phyloP scores from a whole-genome alignment of 176 grass and related monocot genomes.

The Cenchrus purpureus region DNA sequence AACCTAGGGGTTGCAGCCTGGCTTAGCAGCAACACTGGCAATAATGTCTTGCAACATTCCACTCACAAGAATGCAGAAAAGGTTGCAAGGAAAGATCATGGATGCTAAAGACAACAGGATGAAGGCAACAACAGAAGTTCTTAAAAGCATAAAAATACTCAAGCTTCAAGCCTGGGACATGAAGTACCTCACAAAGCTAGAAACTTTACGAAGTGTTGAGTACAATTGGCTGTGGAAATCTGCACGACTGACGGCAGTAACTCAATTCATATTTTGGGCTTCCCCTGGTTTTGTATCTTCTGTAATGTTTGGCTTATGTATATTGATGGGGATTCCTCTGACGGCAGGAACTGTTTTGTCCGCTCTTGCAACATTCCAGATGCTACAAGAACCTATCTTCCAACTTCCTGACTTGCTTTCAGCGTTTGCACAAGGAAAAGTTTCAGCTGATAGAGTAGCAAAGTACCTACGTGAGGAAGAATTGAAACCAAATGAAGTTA shows the following conservation, averaged over 20 bases:
- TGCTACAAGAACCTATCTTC: conserved; percentile 95
- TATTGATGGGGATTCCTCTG: conserved; percentile 83
- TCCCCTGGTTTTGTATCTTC: conserved; percentile 85
- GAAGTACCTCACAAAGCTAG: conserved; percentile 78
- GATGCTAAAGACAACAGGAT: conserved; percentile 84
- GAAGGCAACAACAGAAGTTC: conserved; percentile 93
- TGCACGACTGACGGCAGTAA: conserved; percentile 53
- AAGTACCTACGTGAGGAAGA: conserved; percentile 88
- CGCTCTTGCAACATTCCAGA: conserved; percentile 94
- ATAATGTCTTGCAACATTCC: conserved; percentile 94
- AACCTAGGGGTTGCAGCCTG: conserved; percentile 83
- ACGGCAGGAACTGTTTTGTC: conserved; percentile 93
- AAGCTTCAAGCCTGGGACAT: conserved; percentile 98
- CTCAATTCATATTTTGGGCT: conserved; percentile 87
- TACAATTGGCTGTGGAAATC: conserved; percentile 83
- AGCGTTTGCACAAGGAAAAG: conserved; percentile 89
- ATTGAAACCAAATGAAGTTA: conserved; percentile 67
- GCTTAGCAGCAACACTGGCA: conserved; percentile 77
- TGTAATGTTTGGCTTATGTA: conserved; percentile 80
- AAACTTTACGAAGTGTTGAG: conserved; percentile 66
- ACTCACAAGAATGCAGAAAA: conserved; percentile 78
- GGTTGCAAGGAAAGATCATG: conserved; percentile 85
- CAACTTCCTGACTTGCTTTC: conserved; percentile 90
- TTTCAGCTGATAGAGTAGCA: conserved; percentile 88
- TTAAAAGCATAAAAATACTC: conserved; percentile 90